phyloP scores from a whole-genome alignment of 441 rosid species.

The Erodium texanum region DNA sequence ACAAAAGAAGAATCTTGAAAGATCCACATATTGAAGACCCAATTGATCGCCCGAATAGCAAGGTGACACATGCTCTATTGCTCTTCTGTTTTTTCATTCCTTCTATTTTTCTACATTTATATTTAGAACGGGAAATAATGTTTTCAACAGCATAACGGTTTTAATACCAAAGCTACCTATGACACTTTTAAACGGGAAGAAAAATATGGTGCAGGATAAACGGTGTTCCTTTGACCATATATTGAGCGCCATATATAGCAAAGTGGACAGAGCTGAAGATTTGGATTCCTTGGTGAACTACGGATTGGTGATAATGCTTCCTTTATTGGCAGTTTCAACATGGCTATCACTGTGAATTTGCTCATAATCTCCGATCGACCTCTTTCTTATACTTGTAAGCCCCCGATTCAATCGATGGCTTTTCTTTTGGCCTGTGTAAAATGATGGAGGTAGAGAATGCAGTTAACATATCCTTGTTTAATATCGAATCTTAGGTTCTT shows the following conservation, averaged over 20 bases:
- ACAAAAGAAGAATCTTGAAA: constrained; percentile 22
- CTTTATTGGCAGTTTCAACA: constrained; percentile 34
- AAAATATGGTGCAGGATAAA: constrained; percentile 34
- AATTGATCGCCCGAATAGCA: constrained; percentile 16
- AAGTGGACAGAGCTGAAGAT: constrained; percentile 31
- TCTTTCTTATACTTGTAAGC: not conserved
- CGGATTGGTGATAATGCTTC: constrained; percentile 50
- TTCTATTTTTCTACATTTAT: not conserved
- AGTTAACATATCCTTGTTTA: not conserved
- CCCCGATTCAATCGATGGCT: not conserved
- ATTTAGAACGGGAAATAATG: too few relatives aligned
- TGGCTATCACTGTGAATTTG: constrained; percentile 34
- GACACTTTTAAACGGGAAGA: not conserved
- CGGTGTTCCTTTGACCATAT: constrained; percentile 24
- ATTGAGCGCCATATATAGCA: too few relatives aligned
- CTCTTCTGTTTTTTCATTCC: not conserved
- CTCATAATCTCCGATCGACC: not conserved
- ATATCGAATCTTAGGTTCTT: not conserved
- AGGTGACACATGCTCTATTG: constrained; percentile 28
- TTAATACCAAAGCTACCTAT: too few relatives aligned
- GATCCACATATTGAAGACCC: not conserved
- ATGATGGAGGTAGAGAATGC: not conserved
- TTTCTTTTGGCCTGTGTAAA: not conserved
- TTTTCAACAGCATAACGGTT: too few relatives aligned
- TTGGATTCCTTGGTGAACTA: constrained; percentile 48